Conservation (phyloP, 495 filamentous ascomycete species). For the Podospora fimiseda region DNA sequence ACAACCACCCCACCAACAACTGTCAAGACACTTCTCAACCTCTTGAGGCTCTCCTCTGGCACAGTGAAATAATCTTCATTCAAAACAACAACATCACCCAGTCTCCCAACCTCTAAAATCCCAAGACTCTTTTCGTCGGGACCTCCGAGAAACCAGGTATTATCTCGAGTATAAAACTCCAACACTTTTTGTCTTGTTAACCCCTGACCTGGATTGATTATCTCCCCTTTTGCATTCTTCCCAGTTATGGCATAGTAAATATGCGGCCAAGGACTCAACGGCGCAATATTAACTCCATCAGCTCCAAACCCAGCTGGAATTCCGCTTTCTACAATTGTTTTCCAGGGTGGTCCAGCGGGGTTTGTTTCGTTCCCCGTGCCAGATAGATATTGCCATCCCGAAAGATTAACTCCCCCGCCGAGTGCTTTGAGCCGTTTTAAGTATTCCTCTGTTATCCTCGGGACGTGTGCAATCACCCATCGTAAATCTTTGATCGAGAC, state of each 20-base stretch:
- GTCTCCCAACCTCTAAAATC: conserved; percentile 19
- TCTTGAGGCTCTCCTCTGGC: conserved; percentile 18
- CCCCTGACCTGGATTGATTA: conserved; percentile 21
- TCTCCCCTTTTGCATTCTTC: conserved; percentile 19
- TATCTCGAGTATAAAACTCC: conserved; percentile 19
- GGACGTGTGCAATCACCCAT: conserved; percentile 27
- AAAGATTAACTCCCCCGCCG: conserved; percentile 25
- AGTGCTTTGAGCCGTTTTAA: conserved; percentile 18
- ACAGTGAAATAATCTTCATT: conserved; percentile 24
- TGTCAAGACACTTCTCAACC: not conserved
- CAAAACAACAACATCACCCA: conserved; percentile 24
- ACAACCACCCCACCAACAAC: not conserved
- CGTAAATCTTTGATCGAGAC: conserved; percentile 11
- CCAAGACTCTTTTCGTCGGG: conserved; percentile 19
- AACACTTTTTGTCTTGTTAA: conserved; percentile 18
- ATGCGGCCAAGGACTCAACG: conserved; percentile 24
- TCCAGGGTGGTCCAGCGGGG: conserved; percentile 23
- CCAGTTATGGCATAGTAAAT: conserved; percentile 27
- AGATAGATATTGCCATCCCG: conserved; percentile 21
- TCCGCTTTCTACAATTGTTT: conserved; percentile 18
- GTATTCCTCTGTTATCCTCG: conserved; percentile 20
- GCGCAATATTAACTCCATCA: conserved; percentile 28
- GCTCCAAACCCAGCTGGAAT: conserved; percentile 22
- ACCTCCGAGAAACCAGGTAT: conserved; percentile 27
- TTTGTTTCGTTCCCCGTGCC: conserved; percentile 11